phyloP scores from a whole-genome alignment of 192 early-diverging fungal species.

The Phlyctochytrium arcticum region DNA sequence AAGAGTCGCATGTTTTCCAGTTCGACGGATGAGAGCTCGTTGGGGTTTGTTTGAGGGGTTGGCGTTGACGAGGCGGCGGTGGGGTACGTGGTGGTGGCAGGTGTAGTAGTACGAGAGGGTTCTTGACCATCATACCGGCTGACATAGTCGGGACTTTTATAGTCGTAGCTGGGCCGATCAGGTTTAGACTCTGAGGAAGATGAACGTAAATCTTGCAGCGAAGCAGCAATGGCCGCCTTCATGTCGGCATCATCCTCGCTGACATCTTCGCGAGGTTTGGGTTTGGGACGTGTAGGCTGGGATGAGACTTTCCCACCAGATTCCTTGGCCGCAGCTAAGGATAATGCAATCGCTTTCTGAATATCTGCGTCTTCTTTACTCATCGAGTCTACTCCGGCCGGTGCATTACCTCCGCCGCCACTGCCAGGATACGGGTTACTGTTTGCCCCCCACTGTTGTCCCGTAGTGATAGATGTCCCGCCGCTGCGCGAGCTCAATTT shows the following conservation, averaged over 20 bases:
- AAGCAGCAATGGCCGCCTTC: conserved; percentile 87
- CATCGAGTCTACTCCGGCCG: too few relatives aligned
- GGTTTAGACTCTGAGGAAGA: not conserved
- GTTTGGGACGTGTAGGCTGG: not conserved
- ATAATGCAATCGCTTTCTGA: conserved; percentile 36
- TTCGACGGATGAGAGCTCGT: conserved; percentile 72
- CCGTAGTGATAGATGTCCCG: too few relatives aligned
- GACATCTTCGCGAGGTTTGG: conserved; percentile 2
- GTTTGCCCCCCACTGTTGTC: not conserved
- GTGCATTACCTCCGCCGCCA: too few relatives aligned
- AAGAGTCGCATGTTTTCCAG: conserved; percentile 90
- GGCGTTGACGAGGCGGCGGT: conserved; percentile 12
- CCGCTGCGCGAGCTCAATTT: conserved; percentile 55
- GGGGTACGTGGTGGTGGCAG: not conserved
- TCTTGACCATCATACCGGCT: too few relatives aligned
- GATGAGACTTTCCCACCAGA: not conserved
- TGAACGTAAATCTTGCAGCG: conserved; percentile 63
- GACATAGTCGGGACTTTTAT: conserved; percentile 9
- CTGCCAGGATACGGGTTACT: not conserved
- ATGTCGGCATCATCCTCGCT: conserved; percentile 83
- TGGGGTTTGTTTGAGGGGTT: conserved; percentile 15
- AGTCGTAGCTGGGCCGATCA: conserved; percentile 10
- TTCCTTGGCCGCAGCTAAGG: conserved; percentile 23
- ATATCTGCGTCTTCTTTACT: conserved; percentile 45
- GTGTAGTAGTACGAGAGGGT: not conserved